A percentile compares a stretch with the other conserved stretches of the same genome.
Conservation (phyloP, 805 yeast genomes). For the Danielia reshetovae region DNA sequence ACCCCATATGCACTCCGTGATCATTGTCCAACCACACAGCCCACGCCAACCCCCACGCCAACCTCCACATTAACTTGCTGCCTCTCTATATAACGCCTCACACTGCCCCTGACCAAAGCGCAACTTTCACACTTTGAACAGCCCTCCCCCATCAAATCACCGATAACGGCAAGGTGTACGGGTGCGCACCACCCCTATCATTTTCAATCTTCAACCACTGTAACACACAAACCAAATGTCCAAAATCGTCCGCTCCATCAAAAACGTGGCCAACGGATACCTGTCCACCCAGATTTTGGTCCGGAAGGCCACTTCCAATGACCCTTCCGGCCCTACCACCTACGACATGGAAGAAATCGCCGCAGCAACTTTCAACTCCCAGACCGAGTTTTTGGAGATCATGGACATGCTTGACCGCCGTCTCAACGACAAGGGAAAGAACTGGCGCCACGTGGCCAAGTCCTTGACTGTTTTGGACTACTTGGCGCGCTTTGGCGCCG, state of each 20-base stretch:
- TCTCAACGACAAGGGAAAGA: slow-evolving; percentile 91
- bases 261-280: slow-evolving; percentile 88
- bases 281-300: slow-evolving; percentile 81
- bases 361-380: slow-evolving; percentile 60
- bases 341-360: slow-evolving; percentile 82
- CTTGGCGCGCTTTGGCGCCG: slow-evolving; percentile 79
- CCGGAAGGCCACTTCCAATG: slow-evolving; percentile 90
- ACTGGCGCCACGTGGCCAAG: slow-evolving; percentile 96
- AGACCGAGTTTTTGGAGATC: slow-evolving; percentile 74
- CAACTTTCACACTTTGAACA: too few species aligned
- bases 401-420: slow-evolving; percentile 94
- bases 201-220: slow-evolving; percentile 3
- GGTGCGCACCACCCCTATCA: slow-evolving; percentile 3
- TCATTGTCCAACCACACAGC: too few species aligned
- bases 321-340: slow-evolving; percentile 77
- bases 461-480: slow-evolving; percentile 86
- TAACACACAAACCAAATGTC: slow-evolving; percentile 46
- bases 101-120: too few species aligned
- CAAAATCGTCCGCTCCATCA: slow-evolving; percentile 76
- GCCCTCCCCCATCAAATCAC: too few species aligned
- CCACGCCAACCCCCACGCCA: too few species aligned
- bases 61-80: too few species aligned
- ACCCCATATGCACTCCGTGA: too few species aligned
- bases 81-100: too few species aligned
- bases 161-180: slow-evolving; percentile 5